Evolutionary conservation across 2,329 filamentous ascomycete species (phyloP).

Genomic region (Cadophora gregata): DNA sequence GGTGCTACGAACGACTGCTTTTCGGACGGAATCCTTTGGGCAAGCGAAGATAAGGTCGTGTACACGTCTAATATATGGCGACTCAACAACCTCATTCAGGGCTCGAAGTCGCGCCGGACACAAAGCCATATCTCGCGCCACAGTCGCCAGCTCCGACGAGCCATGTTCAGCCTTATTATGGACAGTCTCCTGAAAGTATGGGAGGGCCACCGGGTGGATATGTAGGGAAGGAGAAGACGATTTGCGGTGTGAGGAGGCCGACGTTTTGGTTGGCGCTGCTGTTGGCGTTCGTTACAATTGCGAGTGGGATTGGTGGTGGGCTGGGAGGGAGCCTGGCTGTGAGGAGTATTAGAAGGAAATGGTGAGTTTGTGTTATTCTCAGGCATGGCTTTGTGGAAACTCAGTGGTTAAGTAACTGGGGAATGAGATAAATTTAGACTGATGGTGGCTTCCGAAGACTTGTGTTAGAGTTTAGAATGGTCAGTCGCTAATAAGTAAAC

Average conservation of each 20-base stretch:
- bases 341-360: conserved; percentile 1
- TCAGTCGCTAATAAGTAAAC: not conserved
- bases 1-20: not conserved
- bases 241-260: conserved; percentile 12
- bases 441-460: not conserved
- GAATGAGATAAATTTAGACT: not conserved
- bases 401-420: too few relatives aligned
- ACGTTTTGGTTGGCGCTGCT: conserved; percentile 14
- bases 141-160: not conserved
- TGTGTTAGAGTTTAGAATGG: not conserved
- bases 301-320: conserved; percentile 10
- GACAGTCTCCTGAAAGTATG: not conserved
- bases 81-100: not conserved
- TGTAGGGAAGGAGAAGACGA: conserved; percentile 8
- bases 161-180: conserved; percentile 1
- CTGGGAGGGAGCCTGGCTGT: conserved; percentile 12
- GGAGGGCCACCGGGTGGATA: not conserved
- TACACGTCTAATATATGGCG: not conserved
- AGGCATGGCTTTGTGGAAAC: not conserved
- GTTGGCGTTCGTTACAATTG: conserved; percentile 11
- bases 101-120: conserved; percentile 4
- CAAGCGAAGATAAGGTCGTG: not conserved
- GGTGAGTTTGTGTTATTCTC: not conserved
- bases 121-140: not conserved
- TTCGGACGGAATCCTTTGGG: not conserved